A percentile compares a stretch with the other conserved stretches of the same genome.
These are phyloP conservation scores for Zoysia japonica DNA, from an alignment of 176 grass and related monocot species.

Conservation along the genomic window DNA sequence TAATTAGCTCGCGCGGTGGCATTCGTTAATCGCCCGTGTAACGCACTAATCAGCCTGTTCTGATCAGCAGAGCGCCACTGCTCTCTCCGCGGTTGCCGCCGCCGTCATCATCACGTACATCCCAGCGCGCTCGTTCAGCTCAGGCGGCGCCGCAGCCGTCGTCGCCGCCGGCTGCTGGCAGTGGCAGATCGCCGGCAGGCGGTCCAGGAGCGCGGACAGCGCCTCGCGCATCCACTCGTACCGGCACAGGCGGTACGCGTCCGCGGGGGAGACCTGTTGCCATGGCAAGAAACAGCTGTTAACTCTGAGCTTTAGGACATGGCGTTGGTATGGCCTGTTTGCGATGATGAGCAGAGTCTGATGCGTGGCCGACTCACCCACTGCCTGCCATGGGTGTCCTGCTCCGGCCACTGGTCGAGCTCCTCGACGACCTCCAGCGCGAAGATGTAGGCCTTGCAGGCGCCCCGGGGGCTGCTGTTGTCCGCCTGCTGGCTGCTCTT, in stretches of 20 bases:
- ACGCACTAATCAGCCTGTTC: too few species aligned
- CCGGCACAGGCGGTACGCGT: slow-evolving; percentile 68
- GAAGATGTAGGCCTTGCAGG: slow-evolving; percentile 89
- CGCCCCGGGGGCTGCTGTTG: slow-evolving; percentile 53
- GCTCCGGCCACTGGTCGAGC: slow-evolving; percentile 72
- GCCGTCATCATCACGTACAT: slow-evolving; percentile 52
- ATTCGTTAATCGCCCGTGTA: neutral
- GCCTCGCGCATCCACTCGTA: slow-evolving; percentile 98
- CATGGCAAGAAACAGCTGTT: neutral
- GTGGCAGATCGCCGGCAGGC: neutral
- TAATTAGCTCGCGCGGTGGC: neutral
- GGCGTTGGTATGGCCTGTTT: neutral
- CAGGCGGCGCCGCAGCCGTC: neutral
- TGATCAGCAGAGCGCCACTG: slow-evolving; percentile 62
- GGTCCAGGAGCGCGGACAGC: slow-evolving; percentile 55
- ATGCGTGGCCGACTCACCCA: slow-evolving; percentile 47
- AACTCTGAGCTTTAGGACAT: neutral
- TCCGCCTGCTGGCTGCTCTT: slow-evolving; percentile 74
- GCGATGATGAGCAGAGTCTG: neutral
- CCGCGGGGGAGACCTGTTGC: slow-evolving; percentile 50
- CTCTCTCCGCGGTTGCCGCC: slow-evolving; percentile 43
- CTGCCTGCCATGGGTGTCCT: slow-evolving; percentile 57
- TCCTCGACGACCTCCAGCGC: slow-evolving; percentile 81
- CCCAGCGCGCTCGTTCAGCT: slow-evolving; percentile 19
- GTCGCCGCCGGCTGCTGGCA: neutral